phyloP scores from a whole-genome alignment of 2,329 filamentous ascomycete genomes.

The Pseudogymnoascus sp. region DNA sequence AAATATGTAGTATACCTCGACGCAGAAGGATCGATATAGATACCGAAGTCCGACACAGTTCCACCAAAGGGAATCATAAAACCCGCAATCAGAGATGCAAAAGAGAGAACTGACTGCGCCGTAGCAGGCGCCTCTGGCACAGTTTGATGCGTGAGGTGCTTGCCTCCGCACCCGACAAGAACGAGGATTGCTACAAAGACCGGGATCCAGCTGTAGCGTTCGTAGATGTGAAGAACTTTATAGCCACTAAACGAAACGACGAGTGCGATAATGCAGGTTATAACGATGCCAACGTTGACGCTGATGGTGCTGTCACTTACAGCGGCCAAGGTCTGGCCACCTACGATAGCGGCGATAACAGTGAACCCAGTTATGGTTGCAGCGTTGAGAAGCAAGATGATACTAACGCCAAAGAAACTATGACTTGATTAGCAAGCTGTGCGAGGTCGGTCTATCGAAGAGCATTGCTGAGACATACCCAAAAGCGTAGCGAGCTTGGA shows the following conservation, averaged over 20 bases:
- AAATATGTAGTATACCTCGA: constrained; percentile 35
- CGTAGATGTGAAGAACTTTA: constrained; percentile 49
- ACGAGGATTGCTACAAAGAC: constrained; percentile 50
- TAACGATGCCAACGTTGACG: constrained; percentile 53
- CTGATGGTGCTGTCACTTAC: constrained; percentile 45
- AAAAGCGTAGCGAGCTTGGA: constrained; percentile 58
- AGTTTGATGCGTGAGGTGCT: constrained; percentile 44
- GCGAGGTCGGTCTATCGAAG: constrained; percentile 15
- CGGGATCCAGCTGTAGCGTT: constrained; percentile 52
- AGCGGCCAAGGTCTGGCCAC: constrained; percentile 52
- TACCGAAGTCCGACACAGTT: constrained; percentile 54
- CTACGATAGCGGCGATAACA: constrained; percentile 55
- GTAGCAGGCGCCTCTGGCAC: constrained; percentile 35
- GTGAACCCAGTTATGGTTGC: constrained; percentile 59
- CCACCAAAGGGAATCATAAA: constrained; percentile 59
- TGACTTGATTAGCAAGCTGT: constrained; percentile 14
- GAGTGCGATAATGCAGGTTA: constrained; percentile 52
- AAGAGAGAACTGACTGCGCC: constrained; percentile 45
- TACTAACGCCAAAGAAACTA: constrained; percentile 49
- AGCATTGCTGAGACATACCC: constrained; percentile 34
- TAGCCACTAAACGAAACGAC: constrained; percentile 58
- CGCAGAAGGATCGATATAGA: constrained; percentile 53
- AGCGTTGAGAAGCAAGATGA: constrained; percentile 58
- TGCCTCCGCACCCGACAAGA: constrained; percentile 48
- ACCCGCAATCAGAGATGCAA: constrained; percentile 55